These are phyloP conservation scores for Mycothermus thermophilus DNA, from an alignment of 495 filamentous ascomycete genomes.

Conservation along the genomic window DNA sequence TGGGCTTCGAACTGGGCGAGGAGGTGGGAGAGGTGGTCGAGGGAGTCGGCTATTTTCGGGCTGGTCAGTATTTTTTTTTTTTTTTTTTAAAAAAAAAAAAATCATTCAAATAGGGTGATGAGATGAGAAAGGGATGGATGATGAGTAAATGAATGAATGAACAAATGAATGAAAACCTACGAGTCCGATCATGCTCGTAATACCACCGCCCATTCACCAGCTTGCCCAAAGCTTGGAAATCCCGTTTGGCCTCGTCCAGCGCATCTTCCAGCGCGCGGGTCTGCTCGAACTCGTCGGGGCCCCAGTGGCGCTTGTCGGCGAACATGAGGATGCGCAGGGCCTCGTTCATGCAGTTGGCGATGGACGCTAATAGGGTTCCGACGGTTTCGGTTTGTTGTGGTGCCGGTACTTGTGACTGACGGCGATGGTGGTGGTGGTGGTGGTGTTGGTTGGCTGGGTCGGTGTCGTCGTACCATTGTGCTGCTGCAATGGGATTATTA, in stretches of 20 bases:
- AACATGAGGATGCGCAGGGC: conserved; percentile 33
- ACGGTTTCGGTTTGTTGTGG: conserved; percentile 26
- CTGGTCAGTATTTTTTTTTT: conserved; percentile 9
- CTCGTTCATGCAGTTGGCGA: conserved; percentile 31
- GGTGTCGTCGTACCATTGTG: too few species aligned
- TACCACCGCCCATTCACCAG: conserved; percentile 34
- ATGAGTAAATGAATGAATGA: neutral
- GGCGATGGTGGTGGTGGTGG: conserved; percentile 2
- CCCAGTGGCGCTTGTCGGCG: conserved; percentile 38
- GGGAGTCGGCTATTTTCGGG: conserved; percentile 24
- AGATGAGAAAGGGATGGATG: neutral
- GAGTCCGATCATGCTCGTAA: conserved; percentile 34
- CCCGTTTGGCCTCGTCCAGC: conserved; percentile 37
- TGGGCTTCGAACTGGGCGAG: conserved; percentile 25
- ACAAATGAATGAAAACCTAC: conserved; percentile 13
- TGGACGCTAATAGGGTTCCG: conserved; percentile 33
- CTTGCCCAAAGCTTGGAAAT: conserved; percentile 35
- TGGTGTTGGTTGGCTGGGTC: too few species aligned
- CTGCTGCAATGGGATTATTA: too few species aligned
- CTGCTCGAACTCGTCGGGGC: conserved; percentile 36
- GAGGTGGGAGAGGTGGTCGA: conserved; percentile 28
- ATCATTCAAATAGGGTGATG: too few species aligned
- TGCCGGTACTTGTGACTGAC: conserved; percentile 2
- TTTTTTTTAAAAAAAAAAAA: too few species aligned
- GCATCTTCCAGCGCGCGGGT: conserved; percentile 30